Base-by-base conservation (phyloP, 495 filamentous ascomycete species). In the Thermochaetoides thermophila region DNA sequence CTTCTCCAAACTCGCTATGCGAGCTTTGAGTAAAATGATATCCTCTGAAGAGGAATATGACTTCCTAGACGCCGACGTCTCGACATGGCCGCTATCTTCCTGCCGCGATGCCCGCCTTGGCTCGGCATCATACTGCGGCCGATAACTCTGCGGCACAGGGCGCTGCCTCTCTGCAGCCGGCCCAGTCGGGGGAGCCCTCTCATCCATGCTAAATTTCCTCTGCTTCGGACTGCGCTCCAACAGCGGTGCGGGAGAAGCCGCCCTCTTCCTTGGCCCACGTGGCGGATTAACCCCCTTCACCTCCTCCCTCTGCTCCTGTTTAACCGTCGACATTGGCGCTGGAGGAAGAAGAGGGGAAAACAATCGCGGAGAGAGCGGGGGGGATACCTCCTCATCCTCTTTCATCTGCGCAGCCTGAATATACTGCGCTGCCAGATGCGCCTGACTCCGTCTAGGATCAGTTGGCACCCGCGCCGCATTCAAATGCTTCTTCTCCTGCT, bases 401-500 rank as follows among this genome's bases (percentile, higher is more conserved):
- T 24, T 11, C 11, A 11, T 11, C 11, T 24, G 6, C 11, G 6
- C 21, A 11, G 21, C 6, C 6, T 24, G 21, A 11, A 24, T 24
- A 24, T 6, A 11, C 6, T 6, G 6, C 11, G 21, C 6, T 6
- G 21, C 11, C 11, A 24, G 2, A 20, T 18, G n/a, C 3, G 4
- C 10, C 6, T 2, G 8, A 16, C 21, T 19, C 8, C 27, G n/a
- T 10, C 16, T 22, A 10, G 22, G 8, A 14, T 34, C 31, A 6
- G 28, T 24, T 0, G 44, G 37, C 1, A 46, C 37, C 5, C 31
- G 25, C 5, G 39, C 39, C 1, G 36, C 39, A 20, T 46, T 46
- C 17, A 46, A 7, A 19, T 21, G 14, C n/a, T 5, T 28, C 12
- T 31, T 38, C 4, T 40, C 29, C 10, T 46, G 39, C 4, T 25